phyloP scores from a whole-genome alignment of 2,329 filamentous ascomycete species.

The Trichoderma harzianum region DNA sequence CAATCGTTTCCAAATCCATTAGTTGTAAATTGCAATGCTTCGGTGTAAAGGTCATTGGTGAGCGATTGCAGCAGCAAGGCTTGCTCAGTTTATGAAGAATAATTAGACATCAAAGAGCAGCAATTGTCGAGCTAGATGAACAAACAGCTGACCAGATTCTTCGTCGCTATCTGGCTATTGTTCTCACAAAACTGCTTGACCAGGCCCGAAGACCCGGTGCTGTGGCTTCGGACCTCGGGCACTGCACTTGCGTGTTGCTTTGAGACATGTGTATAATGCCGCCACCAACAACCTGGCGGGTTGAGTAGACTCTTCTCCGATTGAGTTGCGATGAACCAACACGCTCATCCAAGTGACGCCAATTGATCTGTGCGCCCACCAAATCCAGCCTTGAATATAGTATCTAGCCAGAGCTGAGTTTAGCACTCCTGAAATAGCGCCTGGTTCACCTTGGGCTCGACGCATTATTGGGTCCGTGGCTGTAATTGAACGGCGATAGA shows the following conservation, averaged over 20 bases:
- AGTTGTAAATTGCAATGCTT: background rate
- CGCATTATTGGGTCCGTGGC: background rate
- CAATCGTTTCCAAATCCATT: background rate
- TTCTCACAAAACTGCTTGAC: background rate
- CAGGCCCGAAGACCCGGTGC: background rate
- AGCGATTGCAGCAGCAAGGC: background rate
- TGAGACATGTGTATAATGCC: background rate
- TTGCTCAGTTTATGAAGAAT: background rate
- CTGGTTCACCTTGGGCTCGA: background rate
- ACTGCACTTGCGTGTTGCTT: background rate
- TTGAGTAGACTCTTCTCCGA: background rate
- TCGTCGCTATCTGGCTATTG: background rate
- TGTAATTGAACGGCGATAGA: background rate
- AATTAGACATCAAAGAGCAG: background rate
- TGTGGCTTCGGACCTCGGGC: background rate
- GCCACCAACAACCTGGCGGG: conserved; percentile 4
- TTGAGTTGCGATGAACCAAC: background rate
- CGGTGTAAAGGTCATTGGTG: background rate
- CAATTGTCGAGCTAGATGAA: too few species aligned
- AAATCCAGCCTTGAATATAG: background rate
- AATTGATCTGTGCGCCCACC: conserved; percentile 22
- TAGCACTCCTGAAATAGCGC: background rate
- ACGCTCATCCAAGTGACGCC: conserved; percentile 9
- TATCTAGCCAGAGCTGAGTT: background rate
- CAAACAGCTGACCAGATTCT: background rate